Percentiles rank a stretch among this genome's conserved stretches.
Conservation (phyloP, 371 early-diverging fungal species). For the Dichotomocladium elegans region DNA sequence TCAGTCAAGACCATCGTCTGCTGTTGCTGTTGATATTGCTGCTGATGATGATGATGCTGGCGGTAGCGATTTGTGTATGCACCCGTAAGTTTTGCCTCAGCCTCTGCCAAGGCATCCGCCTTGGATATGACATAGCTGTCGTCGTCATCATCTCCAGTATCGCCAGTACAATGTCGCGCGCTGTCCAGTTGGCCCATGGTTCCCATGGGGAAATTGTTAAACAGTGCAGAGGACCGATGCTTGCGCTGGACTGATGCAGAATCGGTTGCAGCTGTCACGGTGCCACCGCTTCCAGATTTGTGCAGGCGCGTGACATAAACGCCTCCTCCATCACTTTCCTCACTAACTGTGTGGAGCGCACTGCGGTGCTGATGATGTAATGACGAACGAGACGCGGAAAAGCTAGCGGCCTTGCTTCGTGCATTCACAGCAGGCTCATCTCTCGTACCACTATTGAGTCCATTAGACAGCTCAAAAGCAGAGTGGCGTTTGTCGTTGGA, state of each 20-base stretch:
- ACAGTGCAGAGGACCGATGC: constrained; percentile 30
- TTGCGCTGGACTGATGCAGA: constrained; percentile 14
- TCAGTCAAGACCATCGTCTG: background rate
- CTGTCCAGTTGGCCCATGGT: background rate
- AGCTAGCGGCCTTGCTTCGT: constrained; percentile 11
- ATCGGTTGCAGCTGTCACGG: too few relatives aligned
- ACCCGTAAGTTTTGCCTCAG: constrained; percentile 45
- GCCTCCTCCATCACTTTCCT: constrained; percentile 17
- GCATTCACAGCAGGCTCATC: constrained; percentile 2
- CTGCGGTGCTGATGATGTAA: constrained; percentile 4
- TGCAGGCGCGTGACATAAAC: background rate
- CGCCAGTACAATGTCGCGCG: background rate
- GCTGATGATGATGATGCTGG: background rate
- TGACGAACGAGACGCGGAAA: background rate
- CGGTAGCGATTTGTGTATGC: constrained; percentile 1
- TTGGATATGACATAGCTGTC: constrained; percentile 19
- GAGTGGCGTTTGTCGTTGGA: constrained; percentile 5
- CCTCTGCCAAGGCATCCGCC: constrained; percentile 40
- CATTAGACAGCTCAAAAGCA: constrained; percentile 3
- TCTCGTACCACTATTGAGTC: background rate
- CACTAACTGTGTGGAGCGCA: constrained; percentile 33
- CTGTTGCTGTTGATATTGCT: background rate
- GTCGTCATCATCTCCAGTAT: constrained; percentile 10
- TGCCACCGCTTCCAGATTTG: too few relatives aligned
- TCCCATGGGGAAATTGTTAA: constrained; percentile 29